Evolutionary conservation across 495 filamentous ascomycete genomes (phyloP).

Genomic region (Penicillium tannophilum): DNA sequence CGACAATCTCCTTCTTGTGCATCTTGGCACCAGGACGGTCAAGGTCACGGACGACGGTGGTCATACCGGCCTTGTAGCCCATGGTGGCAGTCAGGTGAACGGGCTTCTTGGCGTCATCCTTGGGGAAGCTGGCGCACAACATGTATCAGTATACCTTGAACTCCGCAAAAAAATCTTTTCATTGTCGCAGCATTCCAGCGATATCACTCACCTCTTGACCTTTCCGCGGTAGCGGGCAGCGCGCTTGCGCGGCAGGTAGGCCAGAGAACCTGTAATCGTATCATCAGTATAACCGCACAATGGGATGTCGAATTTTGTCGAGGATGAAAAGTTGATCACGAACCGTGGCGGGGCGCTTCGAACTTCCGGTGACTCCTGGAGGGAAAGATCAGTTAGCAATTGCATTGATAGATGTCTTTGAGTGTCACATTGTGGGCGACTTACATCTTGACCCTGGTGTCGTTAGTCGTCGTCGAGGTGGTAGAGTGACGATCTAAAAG

Average conservation of each 20-base stretch:
- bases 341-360: slow-evolving; percentile 95
- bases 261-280: slow-evolving; percentile 66
- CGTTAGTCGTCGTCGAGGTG: slow-evolving; percentile 56
- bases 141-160: slow-evolving; percentile 40
- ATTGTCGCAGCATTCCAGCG: neutral
- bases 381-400: slow-evolving; percentile 38
- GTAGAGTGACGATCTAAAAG: slow-evolving; percentile 47
- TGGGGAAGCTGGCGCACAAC: slow-evolving; percentile 80
- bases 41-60: slow-evolving; percentile 98
- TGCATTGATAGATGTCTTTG: slow-evolving; percentile 13
- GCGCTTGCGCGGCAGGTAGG: slow-evolving; percentile 96
- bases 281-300: slow-evolving; percentile 41
- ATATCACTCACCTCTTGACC: slow-evolving; percentile 83
- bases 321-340: slow-evolving; percentile 37
- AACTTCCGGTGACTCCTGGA: slow-evolving; percentile 74
- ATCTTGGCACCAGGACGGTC: slow-evolving; percentile 99
- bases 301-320: slow-evolving; percentile 30
- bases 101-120: slow-evolving; percentile 99
- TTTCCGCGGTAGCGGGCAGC: slow-evolving; percentile 94
- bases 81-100: slow-evolving; percentile 98
- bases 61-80: slow-evolving; percentile 99
- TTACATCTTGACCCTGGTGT: slow-evolving; percentile 59
- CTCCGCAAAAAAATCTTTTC: slow-evolving; percentile 22
- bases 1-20: slow-evolving; percentile 99
- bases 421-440: slow-evolving; percentile 23